Base-by-base conservation (phyloP, 768 basidiomycete species). In the Dendrothele bispora region DNA sequence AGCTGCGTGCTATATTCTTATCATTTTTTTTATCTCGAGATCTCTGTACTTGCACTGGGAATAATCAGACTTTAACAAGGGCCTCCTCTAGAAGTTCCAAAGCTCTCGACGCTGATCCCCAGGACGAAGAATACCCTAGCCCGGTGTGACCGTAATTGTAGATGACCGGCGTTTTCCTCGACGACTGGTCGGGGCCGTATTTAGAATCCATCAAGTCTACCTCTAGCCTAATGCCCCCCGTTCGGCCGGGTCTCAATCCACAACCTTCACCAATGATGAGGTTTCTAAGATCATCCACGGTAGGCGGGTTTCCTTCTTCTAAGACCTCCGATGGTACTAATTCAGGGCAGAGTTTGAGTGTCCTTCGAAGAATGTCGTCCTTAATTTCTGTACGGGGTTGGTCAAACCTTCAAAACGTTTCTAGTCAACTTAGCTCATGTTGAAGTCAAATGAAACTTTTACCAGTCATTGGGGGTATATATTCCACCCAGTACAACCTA, bases 91-190 rank as follows among this genome's bases (percentile, higher is more conserved):
- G 62, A 24, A 86, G 63, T n/a, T 61, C 61, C 5, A 79, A 58
- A 1, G 74, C 81, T 5, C 73, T 69, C 5, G 65, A 64, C 4
- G 86, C 86, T 5, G 76, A 80, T 1, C 80, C 84, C 84, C 83
- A 87, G 0, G 83, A 84, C 0, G 80, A 71, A 58, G 83, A 81
- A 55, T 75, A 88, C 2, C 84, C 85, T 58, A 76, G 78, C 7
- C 86, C 84, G 6, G 75, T 74, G 58, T 88, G 85, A 36, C 84
- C 85, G 57, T 87, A 84, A 60, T 83, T 78, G 53, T 75, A 68
- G 1, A 82, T 67, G 26, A 80, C 56, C 0, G 76, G 78, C 4
- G 77, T 57, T 41, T 59, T 65, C 27, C 42, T 46, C 12, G 36
- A 25, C 24, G 20, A 39, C 22, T 24, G 15, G 5, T 21, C 34